Conservation (phyloP, 768 basidiomycete genomes). For the Lactarius trivialis region DNA sequence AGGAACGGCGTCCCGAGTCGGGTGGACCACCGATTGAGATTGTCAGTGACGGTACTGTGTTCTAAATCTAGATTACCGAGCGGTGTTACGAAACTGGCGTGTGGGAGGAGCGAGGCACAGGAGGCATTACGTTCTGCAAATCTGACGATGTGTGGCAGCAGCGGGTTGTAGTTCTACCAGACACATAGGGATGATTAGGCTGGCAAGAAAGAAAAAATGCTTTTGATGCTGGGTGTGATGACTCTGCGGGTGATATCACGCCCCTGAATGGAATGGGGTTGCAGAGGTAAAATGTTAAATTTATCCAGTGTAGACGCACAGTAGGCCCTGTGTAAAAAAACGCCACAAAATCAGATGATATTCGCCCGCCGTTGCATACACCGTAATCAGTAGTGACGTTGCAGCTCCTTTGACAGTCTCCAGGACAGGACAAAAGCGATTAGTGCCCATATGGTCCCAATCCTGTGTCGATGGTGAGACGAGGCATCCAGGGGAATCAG, state of each 20-base stretch:
- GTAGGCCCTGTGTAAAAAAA: not conserved
- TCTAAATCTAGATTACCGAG: slow-evolving; percentile 33
- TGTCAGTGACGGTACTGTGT: slow-evolving; percentile 78
- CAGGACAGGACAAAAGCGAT: slow-evolving; percentile 26
- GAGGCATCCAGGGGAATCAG: not conserved
- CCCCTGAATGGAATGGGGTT: slow-evolving; percentile 4
- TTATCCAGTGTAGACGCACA: not conserved
- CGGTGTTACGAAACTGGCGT: not conserved
- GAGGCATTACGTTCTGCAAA: not conserved
- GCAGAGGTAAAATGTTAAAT: not conserved
- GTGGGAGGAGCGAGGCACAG: slow-evolving; percentile 14
- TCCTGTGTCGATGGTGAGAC: slow-evolving; percentile 8
- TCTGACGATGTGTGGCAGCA: not conserved
- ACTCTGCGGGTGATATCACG: not conserved
- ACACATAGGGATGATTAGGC: slow-evolving; percentile 12
- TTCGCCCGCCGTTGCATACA: not conserved
- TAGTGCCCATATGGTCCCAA: slow-evolving; percentile 25
- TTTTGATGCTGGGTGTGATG: not conserved
- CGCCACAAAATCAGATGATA: not conserved
- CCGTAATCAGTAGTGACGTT: slow-evolving; percentile 10
- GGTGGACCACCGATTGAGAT: slow-evolving; percentile 86
- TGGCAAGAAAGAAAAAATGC: not conserved
- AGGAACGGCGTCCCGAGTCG: slow-evolving; percentile 58
- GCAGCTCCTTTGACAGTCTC: slow-evolving; percentile 24
- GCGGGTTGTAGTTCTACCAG: not conserved